These are phyloP conservation scores for Populus hybrid DNA, from an alignment of 441 rosid genomes.

Conservation along the genomic window DNA sequence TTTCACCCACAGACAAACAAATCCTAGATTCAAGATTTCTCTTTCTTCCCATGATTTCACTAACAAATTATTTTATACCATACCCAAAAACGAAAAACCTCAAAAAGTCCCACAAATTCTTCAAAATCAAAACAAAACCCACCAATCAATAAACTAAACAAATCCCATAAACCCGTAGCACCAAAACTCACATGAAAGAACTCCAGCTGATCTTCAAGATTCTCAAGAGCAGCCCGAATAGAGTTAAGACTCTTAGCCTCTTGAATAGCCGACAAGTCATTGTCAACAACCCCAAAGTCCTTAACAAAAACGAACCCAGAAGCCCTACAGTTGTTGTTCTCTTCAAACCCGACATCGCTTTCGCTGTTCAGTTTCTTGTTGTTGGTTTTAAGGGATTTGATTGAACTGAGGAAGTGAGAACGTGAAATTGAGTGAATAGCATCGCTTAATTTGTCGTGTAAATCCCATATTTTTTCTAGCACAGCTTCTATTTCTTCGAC, in stretches of 20 bases:
- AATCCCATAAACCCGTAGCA: not conserved
- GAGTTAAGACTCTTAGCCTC: conserved; percentile 88
- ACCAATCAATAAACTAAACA: not conserved
- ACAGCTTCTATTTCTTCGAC: conserved; percentile 76
- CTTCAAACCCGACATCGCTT: conserved; percentile 27
- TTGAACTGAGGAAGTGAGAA: conserved; percentile 66
- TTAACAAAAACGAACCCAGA: conserved; percentile 71
- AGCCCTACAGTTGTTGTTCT: not conserved
- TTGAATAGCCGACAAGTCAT: conserved; percentile 48
- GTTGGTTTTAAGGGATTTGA: conserved; percentile 38
- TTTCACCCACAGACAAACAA: not conserved
- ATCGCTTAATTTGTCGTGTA: conserved; percentile 93
- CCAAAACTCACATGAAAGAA: conserved; percentile 62
- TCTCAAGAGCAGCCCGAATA: conserved; percentile 83
- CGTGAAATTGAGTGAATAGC: conserved; percentile 82
- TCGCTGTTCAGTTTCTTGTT: conserved; percentile 36
- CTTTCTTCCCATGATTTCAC: not conserved
- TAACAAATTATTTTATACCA: not conserved
- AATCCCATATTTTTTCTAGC: conserved; percentile 90
- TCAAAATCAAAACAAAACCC: not conserved
- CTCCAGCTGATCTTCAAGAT: conserved; percentile 93
- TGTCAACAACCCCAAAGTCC: conserved; percentile 54
- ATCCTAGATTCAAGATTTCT: not conserved
- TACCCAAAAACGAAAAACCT: not conserved
- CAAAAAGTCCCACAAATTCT: not conserved